Conservation (phyloP, 176 grass and related monocot species). For the maize (Zea mays) region DNA sequence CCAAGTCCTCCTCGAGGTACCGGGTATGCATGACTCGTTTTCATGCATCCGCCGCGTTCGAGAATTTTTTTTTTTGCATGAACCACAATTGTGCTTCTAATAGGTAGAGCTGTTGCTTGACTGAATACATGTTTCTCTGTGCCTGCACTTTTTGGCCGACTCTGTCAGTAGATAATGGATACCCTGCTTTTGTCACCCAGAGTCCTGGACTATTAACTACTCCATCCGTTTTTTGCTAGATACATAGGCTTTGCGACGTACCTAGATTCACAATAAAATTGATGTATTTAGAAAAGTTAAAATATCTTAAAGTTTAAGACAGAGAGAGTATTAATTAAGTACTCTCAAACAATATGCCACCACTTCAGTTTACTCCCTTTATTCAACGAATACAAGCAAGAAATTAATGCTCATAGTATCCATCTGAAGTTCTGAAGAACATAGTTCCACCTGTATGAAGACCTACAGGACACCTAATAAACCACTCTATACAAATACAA, state of each 20-base stretch:
- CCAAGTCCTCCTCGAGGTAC: slow-evolving; percentile 72
- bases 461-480: neutral
- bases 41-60: neutral
- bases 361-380: slow-evolving; percentile 1
- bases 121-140: neutral
- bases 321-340: no score
- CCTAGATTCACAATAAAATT: no score
- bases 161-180: no score
- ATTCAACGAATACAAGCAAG: neutral
- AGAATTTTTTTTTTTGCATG: neutral
- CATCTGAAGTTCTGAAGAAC: slow-evolving; percentile 6
- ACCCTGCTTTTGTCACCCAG: no score
- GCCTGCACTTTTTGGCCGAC: neutral
- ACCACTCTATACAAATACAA: no score
- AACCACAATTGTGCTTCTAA: neutral
- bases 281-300: no score
- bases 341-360: no score
- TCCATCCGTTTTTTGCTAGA: no score
- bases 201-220: no score
- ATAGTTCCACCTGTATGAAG: neutral
- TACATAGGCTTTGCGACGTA: no score
- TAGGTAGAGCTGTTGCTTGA: neutral
- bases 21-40: neutral
- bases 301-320: no score
- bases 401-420: neutral